Evolutionary conservation across 2,329 filamentous ascomycete genomes (phyloP).

Genomic region (Epichloe aotearoae): DNA sequence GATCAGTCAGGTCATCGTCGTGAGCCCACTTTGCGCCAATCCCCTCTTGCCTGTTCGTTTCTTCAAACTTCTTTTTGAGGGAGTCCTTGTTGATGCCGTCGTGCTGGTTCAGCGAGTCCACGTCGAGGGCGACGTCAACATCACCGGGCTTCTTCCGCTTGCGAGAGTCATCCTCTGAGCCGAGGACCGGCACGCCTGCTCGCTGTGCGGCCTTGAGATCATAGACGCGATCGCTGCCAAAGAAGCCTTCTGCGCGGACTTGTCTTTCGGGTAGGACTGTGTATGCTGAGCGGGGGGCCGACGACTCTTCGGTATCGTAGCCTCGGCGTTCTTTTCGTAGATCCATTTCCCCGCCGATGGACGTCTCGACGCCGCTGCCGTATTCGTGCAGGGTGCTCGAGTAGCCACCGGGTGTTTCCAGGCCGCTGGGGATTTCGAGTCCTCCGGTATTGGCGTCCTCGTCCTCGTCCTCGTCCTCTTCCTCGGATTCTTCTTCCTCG

Average conservation of each 20-base stretch:
- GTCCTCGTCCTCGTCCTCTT: slow-evolving; percentile 25
- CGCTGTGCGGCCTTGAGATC: slow-evolving; percentile 52
- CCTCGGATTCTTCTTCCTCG: slow-evolving; percentile 44
- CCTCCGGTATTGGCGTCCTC: slow-evolving; percentile 51
- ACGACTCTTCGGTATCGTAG: slow-evolving; percentile 73
- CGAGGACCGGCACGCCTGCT: slow-evolving; percentile 56
- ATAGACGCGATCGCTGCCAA: slow-evolving; percentile 87
- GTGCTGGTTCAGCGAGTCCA: slow-evolving; percentile 61
- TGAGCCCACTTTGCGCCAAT: slow-evolving; percentile 55
- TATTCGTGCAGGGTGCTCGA: slow-evolving; percentile 72
- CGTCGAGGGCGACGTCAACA: slow-evolving; percentile 82
- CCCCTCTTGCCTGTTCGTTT: slow-evolving; percentile 51
- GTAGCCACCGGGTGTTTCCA: slow-evolving; percentile 72
- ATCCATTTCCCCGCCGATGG: slow-evolving; percentile 75
- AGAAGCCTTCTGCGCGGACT: slow-evolving; percentile 80
- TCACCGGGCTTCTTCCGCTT: slow-evolving; percentile 96
- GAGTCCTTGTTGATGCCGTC: slow-evolving; percentile 79
- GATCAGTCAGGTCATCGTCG: slow-evolving; percentile 84
- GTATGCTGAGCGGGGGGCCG: slow-evolving; percentile 66
- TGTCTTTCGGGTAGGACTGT: slow-evolving; percentile 83
- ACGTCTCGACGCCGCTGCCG: slow-evolving; percentile 55
- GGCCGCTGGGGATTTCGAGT: slow-evolving; percentile 56
- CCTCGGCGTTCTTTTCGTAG: slow-evolving; percentile 72
- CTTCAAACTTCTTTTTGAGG: slow-evolving; percentile 67
- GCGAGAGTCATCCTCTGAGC: slow-evolving; percentile 60